These are phyloP conservation scores for Hyphodiscus hymeniophilus DNA, from an alignment of 495 filamentous ascomycete species.

Conservation along the genomic window DNA sequence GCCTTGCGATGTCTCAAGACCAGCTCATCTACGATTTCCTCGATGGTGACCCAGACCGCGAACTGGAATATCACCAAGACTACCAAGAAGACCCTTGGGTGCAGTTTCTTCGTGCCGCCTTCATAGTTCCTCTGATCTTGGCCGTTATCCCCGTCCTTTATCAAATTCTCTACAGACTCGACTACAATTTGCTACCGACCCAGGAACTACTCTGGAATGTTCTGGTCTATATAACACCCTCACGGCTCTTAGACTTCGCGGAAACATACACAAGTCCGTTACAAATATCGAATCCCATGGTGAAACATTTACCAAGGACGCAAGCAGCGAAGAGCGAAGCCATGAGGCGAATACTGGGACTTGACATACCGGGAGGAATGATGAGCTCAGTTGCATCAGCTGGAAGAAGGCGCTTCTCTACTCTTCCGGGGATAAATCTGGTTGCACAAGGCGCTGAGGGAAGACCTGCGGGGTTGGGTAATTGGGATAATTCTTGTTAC, in stretches of 20 bases:
- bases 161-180: conserved; percentile 28
- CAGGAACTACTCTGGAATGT: conserved; percentile 53
- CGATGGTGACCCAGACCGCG: conserved; percentile 18
- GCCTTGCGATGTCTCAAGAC: conserved; percentile 21
- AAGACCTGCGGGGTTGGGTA: conserved; percentile 74
- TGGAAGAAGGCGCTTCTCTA: conserved; percentile 18
- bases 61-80: conserved; percentile 22
- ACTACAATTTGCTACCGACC: conserved; percentile 26
- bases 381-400: conserved; percentile 21
- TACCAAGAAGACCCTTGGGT: conserved; percentile 10
- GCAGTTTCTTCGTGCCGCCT: neutral
- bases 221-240: conserved; percentile 53
- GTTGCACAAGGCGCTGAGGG: conserved; percentile 7
- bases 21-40: conserved; percentile 11
- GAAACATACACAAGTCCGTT: conserved; percentile 31
- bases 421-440: conserved; percentile 18
- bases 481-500: conserved; percentile 92
- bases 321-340: conserved; percentile 59
- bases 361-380: conserved; percentile 41
- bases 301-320: conserved; percentile 20
- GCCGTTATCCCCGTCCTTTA: conserved; percentile 36
- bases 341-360: conserved; percentile 56
- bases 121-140: conserved; percentile 31
- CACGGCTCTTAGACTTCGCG: conserved; percentile 48
- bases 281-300: conserved; percentile 18